Base-by-base conservation (phyloP, 495 filamentous ascomycete species). In the Cairneyella variabilis region DNA sequence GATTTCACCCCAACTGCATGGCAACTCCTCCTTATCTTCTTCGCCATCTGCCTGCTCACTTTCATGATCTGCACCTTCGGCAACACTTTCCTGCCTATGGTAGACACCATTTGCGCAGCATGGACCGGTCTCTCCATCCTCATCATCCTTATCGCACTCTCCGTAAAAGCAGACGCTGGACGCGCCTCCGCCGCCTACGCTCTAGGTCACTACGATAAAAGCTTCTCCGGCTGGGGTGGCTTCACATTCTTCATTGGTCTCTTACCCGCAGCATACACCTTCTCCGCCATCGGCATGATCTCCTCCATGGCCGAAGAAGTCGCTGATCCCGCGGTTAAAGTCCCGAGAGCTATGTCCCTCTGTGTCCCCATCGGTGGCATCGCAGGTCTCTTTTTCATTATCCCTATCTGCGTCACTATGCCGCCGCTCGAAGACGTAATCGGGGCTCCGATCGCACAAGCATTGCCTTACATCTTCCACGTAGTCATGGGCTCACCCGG, bases 281-380 rank as follows among this genome's bases (percentile, higher is more conserved):
- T 78, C 60, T 74, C 69, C 2, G 76, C 73, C 6, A 71, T 77
- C 22, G 76, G 74, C 20, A 77, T 77, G 75, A 69, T 77, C 57
- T 71, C 74, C 22, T 68, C 70, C 36, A 78, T 78, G 74, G 71
- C 73, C 7, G 75, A 78, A 57, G 75, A 78, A 66, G 69, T 72
- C 47, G 16, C 64, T 11, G 57, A 73, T 27, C 71, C 75, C 6
- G 68, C 70, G 5, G 54, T 73, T 43, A 73, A 74, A 59, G 72
- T 77, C 0, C 73, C 75, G 1, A 66, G 64, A 20, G 74, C 73
- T 12, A 74, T 78, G 42, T 54, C 67, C 20, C 70, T 75, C 32
- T 66, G 65, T 44, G 57, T 72, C 48, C 71, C 71, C 1, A 65
- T 74, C 38, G 71, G 71, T 11, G 68, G 68, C 11, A 60, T 63